Base-by-base conservation (phyloP, 2,329 filamentous ascomycete species). In the Paecilomyces fulvus region DNA sequence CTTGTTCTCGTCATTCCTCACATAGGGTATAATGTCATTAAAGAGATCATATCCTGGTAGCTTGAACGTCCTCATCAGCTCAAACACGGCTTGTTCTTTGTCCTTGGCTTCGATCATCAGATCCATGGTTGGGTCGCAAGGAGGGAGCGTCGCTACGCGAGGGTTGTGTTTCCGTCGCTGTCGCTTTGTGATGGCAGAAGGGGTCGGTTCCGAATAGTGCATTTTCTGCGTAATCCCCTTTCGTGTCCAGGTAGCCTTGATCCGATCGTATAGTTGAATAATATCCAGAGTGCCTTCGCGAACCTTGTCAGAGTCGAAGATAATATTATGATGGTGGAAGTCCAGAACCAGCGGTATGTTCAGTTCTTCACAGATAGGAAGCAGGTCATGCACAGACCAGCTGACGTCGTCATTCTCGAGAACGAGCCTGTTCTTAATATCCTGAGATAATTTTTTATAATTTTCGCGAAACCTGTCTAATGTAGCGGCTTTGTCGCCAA, bases 21-120 rank as follows among this genome's bases (percentile, higher is more conserved):
- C 83, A 67, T 92, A 82, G 0, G 92, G 91, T 2, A 92, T 77
- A 1, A 97, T 77, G 55, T 95, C 85, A 62, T 87, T 88, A 67
- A 95, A 84, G 0, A 74, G 80, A 20, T 94, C 80, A 73, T 85
- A 89, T 0, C 91, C 91, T 0, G 91, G 89, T 0, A 97, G 78
- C 64, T 87, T 91, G 70, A 91, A 95, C 0, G 80, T 91, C 21
- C 88, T 82, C 91, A 96, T 96, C 17, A 97, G 79, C 61, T 95
- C 90, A 65, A 97, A 95, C 0, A 96, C 90, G 0, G 92, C 91
- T 71, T 97, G 92, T 70, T 97, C 92, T 73, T 97, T 97, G 68
- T 96, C 92, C 70, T 97, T 97, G 51, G 92, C 92, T 75, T 97
- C 92, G 58, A 97, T 96, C 92, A 97, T 97, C n/a, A 97, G 78